These are phyloP conservation scores for Datisca glomerata DNA, from an alignment of 306 rosid species.

Conservation along the genomic window DNA sequence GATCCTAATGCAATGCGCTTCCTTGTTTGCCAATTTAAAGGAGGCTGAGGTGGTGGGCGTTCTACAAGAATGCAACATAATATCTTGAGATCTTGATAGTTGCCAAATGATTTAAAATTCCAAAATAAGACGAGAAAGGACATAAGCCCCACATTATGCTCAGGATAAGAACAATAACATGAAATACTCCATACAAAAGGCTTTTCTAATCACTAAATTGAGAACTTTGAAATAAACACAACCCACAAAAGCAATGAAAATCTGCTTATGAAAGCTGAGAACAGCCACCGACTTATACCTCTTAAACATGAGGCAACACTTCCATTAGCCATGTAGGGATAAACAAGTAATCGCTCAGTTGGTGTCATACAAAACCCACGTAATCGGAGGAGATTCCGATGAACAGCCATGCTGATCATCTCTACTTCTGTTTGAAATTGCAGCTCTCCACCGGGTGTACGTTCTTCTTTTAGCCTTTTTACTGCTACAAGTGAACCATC, in stretches of 20 bases:
- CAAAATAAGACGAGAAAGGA: neutral
- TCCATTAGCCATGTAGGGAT: conserved; percentile 86
- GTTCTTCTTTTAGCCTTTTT: conserved; percentile 78
- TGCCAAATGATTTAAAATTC: neutral
- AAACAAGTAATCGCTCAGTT: conserved; percentile 86
- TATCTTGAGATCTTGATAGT: neutral
- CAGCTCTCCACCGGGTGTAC: conserved; percentile 67
- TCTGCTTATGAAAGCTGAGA: neutral
- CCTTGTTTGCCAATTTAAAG: conserved; percentile 59
- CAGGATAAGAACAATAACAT: no score
- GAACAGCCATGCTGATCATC: conserved; percentile 96
- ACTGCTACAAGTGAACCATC: conserved; percentile 85
- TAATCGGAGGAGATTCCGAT: conserved; percentile 79
- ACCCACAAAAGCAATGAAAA: neutral
- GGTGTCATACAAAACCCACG: conserved; percentile 93
- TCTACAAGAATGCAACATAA: conserved; percentile 26
- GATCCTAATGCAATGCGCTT: conserved; percentile 62
- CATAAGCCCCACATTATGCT: no score
- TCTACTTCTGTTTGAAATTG: conserved; percentile 91
- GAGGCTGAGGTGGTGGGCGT: conserved; percentile 34
- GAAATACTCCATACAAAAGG: neutral
- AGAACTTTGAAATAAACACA: neutral
- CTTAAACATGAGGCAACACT: conserved; percentile 91
- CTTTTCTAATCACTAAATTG: neutral
- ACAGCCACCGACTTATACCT: conserved; percentile 27